Evolutionary conservation across 1,284 basidiomycete species (phyloP), one percentile per base, ranked within the genome.

Genomic region (Leccinum subrobustum): DNA sequence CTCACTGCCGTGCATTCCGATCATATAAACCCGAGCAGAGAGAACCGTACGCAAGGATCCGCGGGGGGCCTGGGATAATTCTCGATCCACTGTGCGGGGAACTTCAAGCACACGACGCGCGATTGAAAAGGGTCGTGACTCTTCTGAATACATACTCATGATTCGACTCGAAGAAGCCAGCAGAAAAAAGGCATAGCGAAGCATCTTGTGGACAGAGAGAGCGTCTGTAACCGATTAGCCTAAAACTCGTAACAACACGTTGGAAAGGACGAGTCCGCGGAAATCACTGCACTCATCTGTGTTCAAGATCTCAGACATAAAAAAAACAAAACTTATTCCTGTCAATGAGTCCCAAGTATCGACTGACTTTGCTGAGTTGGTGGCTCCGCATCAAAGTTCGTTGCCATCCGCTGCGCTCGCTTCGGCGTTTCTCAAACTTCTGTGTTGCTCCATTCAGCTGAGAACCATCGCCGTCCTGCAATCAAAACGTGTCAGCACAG

Each of bases 1-100:
- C 48, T 62, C 52, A 63, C 31, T 33, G 35, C 56, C 59, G 44
- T 53, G 52, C 44, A 56, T 31, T 58, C 60, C 62, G 65, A 72
- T 70, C 66, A 73, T 72, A 71, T 70, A 71, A 55, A 65, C 58
- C 68, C 25, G 53, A 51, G 59, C 12, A 60, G 18, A 31, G 54
- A 23, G 63, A 56, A 53, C 61, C 61, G 60, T 66, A 59, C 47
- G n/a, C 55, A 67, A 58, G 73, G 73, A 71, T 71, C 73, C 73
- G 73, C 70, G 68, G 68, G 68, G 63, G 56, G 57, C 67, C 63
- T 71, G 69, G 68, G 66, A 69, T 29, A 69, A 58, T 62, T 73
- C 53, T 59, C 59, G 69, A 66, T 57, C 67, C 65, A 60, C 52
- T 54, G 62, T 72, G 71, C 67, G 73, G 73, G 73, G 72, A 68